Evolutionary conservation across 495 filamentous ascomycete genomes (phyloP), one percentile per base, ranked within the genome.

Genomic region (Hyaloscypha bicolor): DNA sequence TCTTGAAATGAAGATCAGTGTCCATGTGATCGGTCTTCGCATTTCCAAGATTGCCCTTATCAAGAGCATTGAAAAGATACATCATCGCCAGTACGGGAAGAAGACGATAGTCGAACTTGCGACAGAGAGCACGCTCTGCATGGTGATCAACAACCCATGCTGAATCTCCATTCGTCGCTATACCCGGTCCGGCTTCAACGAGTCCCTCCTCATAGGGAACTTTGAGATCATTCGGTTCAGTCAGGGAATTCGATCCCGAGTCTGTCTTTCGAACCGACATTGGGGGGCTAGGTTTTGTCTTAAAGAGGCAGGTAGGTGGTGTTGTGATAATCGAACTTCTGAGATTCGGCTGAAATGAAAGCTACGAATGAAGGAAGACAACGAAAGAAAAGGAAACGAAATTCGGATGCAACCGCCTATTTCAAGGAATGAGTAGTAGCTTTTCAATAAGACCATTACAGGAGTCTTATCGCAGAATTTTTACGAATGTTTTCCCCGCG

Each of bases 31-130:
- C 87, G 0, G 90, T 92, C 75, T 92, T 85, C 14, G 90, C 90
- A 72, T 93, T 92, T 62, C 87, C 84, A 35, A 91, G 69, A 68
- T 91, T 91, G 11, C 84, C 85, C 67, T 90, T 90, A 72, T 90
- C 88, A n/a, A 90, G 79, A 22, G 80, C 79, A 72, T 88, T 88
- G 76, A 88, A 87, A 35, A 88, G 77, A 69, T 89, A 88, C 88
- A 91, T 91, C 1, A 87, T 52, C 31, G 88, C 88, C 55, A 91
- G 70, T 4, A 89, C 82, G 0, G 88, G 88, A 12, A 91, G 75
- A 52, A 91, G 73, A 32, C 86, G 83, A 59, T 86, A 71, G 70
- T 91, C 88, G 61, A 90, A 90, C 60, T 85, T 86, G 68, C 85
- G 84, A 65, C 86, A 88, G 30, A 90, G 78, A n/a, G 82, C 82